These are phyloP conservation scores for Citrus hindsii DNA, from an alignment of 345 rosid genomes.

Conservation along the genomic window DNA sequence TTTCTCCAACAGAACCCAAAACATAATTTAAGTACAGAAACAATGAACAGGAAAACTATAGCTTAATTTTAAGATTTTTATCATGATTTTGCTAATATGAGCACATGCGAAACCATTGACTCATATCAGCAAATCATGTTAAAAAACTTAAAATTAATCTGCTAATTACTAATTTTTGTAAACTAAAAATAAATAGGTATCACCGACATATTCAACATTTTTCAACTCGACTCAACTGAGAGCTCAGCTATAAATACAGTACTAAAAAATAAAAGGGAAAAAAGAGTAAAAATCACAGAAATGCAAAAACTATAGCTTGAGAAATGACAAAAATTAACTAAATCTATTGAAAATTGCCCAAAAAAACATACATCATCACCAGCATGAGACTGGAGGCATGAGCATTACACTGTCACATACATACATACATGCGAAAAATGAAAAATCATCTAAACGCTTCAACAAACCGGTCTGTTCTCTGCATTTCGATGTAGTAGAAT, in stretches of 20 bases:
- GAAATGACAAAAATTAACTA: background rate
- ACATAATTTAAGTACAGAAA: background rate
- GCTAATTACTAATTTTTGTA: background rate
- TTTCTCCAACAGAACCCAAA: background rate
- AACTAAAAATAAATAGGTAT: background rate
- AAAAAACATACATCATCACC: slow-evolving; percentile 17
- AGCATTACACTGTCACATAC: slow-evolving; percentile 10
- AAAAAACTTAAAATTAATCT: background rate
- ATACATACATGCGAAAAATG: slow-evolving; percentile 14
- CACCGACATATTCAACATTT: slow-evolving; percentile 1
- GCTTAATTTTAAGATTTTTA: too few species aligned
- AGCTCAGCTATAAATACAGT: background rate
- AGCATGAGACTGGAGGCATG: slow-evolving; percentile 3
- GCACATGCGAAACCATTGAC: background rate
- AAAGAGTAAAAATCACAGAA: background rate
- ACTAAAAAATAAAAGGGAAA: background rate
- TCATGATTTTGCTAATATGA: too few species aligned
- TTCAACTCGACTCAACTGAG: background rate
- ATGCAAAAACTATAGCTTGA: background rate
- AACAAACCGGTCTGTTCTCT: slow-evolving; percentile 16
- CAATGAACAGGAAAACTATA: background rate
- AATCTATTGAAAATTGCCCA: slow-evolving; percentile 7
- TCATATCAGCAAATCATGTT: background rate
- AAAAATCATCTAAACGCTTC: slow-evolving; percentile 20
- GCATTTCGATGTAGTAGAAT: slow-evolving; percentile 12